These are phyloP conservation scores for Calonectria naviculata DNA, from an alignment of 2,329 filamentous ascomycete genomes.

Conservation along the genomic window DNA sequence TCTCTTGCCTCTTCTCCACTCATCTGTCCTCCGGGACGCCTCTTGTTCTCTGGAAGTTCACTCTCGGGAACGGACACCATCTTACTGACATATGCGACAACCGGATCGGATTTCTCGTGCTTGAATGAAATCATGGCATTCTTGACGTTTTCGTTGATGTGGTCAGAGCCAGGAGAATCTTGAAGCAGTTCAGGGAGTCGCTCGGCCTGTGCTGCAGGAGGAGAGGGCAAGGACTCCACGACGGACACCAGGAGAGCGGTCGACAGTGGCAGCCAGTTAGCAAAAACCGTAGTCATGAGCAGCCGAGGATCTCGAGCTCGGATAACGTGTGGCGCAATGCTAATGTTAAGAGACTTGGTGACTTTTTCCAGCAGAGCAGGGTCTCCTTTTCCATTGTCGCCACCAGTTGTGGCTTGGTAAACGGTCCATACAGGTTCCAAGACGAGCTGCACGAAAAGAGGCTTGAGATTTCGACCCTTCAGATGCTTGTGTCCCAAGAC, in stretches of 20 bases:
- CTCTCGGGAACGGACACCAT: constrained; percentile 97
- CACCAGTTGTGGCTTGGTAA: constrained; percentile 89
- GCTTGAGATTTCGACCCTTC: constrained; percentile 90
- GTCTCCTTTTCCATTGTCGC: constrained; percentile 86
- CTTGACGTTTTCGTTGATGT: constrained; percentile 76
- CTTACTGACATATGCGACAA: constrained; percentile 97
- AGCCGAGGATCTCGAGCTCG: constrained; percentile 86
- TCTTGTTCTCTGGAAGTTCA: constrained; percentile 88
- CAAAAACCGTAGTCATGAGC: constrained; percentile 87
- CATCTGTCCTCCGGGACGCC: constrained; percentile 72
- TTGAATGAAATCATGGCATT: constrained; percentile 88
- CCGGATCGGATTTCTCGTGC: constrained; percentile 74
- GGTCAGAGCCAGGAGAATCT: constrained; percentile 79
- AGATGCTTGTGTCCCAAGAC: constrained; percentile 91
- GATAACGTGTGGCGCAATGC: constrained; percentile 83
- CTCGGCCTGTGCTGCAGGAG: constrained; percentile 80
- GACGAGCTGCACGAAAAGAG: constrained; percentile 97
- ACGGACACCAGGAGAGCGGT: constrained; percentile 94
- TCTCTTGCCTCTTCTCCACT: constrained; percentile 92
- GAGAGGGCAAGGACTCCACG: constrained; percentile 91
- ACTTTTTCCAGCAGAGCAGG: constrained; percentile 89
- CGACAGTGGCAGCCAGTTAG: constrained; percentile 91
- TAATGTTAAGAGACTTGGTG: constrained; percentile 88
- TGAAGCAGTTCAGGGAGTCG: constrained; percentile 84
- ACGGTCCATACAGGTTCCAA: constrained; percentile 97